Evolutionary conservation across 441 rosid genomes (phyloP), one percentile per base, ranked within the genome.

Genomic region (Brassica hybrid): DNA sequence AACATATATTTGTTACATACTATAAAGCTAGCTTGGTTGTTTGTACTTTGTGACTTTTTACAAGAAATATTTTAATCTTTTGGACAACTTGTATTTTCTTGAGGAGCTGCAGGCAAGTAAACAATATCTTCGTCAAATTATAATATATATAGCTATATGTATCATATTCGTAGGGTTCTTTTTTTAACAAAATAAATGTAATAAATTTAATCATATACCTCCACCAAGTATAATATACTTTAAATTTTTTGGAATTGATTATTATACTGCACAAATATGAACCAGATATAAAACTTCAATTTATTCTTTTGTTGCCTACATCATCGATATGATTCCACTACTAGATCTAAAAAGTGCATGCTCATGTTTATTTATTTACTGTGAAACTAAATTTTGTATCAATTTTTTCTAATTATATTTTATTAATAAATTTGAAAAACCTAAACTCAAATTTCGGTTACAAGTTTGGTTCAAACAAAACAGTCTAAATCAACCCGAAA

Each of bases 341-440:
- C 64, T 69, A 74, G 79, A 79, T 79, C 78, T 74, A 41, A 69
- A 79, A 79, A 79, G 82, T 79, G 71, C 75, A 79, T 74, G 75
- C 75, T 62, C 79, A 74, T 79, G 61, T 27, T 27, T 27, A 27
- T 73, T 52, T 54, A 68, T 65, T 10, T 18, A 58, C 45, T 65
- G 17, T 19, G 45, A 69, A 69, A 57, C 57, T 65, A 69, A 74
- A 57, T 63, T 52, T 0, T 27, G 32, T 27, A 27, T 27, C 23
- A 21, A 1, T 21, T 21, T 21, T 21, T 21, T 21, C 2, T 21
- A 21, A 21, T 21, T 21, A 21, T 21, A 21, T 21, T 21, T 21
- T 21, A 21, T 21, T 21, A 21, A 21, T 21, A 21, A 21, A 21
- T 21, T 21, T 19, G 2, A 21, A 21, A 21, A 21, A 21, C 23